phyloP scores from a whole-genome alignment of 177 flowering plant genomes.

The Vitis hybrid region DNA sequence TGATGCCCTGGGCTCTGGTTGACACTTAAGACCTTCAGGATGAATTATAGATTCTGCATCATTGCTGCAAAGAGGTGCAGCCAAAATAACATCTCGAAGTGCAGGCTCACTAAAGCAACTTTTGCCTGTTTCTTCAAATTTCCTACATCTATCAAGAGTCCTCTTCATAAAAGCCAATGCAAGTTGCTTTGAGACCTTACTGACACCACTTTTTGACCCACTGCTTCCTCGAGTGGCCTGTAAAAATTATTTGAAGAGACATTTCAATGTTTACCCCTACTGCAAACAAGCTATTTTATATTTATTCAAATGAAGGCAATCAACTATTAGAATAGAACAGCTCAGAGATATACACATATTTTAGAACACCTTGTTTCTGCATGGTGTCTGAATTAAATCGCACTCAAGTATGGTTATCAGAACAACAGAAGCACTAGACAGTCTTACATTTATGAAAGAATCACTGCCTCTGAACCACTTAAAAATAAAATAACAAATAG shows the following conservation, averaged over 20 bases:
- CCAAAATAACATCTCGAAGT: constrained; percentile 47
- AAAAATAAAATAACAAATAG: too few species aligned
- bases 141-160: constrained; percentile 61
- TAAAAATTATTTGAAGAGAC: constrained; percentile 12
- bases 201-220: constrained; percentile 55
- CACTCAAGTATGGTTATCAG: too few species aligned
- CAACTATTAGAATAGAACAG: too few species aligned
- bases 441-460: too few species aligned
- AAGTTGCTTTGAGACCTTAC: constrained; percentile 66
- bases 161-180: constrained; percentile 72
- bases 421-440: too few species aligned
- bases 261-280: constrained; percentile 4
- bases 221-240: constrained; percentile 74
- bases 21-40: constrained; percentile 23
- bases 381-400: too few species aligned
- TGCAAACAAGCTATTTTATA: neutral
- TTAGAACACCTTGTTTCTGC: too few species aligned
- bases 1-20: constrained; percentile 25
- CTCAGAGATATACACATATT: too few species aligned
- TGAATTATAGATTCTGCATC: constrained; percentile 26
- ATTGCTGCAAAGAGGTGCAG: constrained; percentile 31
- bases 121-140: constrained; percentile 66
- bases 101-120: constrained; percentile 79
- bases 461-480: too few species aligned
- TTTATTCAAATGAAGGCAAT: neutral